Evolutionary conservation across 2,329 filamentous ascomycete genomes (phyloP).

Genomic region (Didymella sp.): DNA sequence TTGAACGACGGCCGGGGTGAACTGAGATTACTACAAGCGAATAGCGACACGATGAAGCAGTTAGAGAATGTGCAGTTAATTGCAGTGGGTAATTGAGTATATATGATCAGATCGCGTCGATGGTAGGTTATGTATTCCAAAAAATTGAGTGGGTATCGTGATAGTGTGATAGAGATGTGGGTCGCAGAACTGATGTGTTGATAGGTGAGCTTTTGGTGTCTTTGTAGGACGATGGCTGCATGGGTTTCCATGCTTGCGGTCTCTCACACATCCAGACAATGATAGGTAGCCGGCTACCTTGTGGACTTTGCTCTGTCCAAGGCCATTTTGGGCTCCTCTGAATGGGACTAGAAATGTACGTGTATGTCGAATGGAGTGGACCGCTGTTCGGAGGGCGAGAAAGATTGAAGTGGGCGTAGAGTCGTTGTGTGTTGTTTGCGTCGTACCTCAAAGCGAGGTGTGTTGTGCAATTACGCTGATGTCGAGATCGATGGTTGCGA

Average conservation of each 20-base stretch:
- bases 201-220: neutral
- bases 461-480: neutral
- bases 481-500: neutral
- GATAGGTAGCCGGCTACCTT: neutral
- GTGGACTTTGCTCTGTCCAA: neutral
- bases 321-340: neutral
- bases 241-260: neutral
- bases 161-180: neutral
- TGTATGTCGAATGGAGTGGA: neutral
- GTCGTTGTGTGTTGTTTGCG: neutral
- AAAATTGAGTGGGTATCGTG: neutral
- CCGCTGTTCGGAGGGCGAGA: neutral
- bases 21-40: neutral
- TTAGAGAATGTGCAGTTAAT: neutral
- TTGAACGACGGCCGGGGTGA: neutral
- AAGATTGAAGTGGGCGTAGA: neutral
- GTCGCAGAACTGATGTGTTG: neutral
- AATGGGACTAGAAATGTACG: neutral
- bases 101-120: neutral
- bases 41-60: neutral
- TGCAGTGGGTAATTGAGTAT: neutral
- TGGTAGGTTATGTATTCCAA: neutral
- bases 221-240: neutral
- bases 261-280: neutral
- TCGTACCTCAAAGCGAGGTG: neutral